Base-by-base conservation (phyloP, 2,329 filamentous ascomycete genomes). In the Talaromyces piceae region DNA sequence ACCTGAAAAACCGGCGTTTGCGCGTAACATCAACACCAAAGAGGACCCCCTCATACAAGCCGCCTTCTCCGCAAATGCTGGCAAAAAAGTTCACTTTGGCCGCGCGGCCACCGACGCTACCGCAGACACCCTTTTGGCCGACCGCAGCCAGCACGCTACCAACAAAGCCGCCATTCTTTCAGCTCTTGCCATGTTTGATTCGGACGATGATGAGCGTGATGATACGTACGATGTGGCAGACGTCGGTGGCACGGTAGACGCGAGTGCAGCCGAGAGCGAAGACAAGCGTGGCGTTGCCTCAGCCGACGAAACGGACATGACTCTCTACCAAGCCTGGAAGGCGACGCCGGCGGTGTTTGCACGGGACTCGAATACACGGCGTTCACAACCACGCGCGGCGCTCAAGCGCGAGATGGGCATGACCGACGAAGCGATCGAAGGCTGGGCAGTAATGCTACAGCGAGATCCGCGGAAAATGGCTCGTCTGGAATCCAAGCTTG, bases 141-240 rank as follows among this genome's bases (percentile, higher is more conserved):
- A 89, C 62, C 79, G 79, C 47, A 77, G 79, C 18, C 63, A 70
- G 45, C 71, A 72, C 57, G 82, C 84, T 3, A 81, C 85, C 1
- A 83, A 84, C 60, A 95, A 94, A 71, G 88, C 89, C 0, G 86
- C 89, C 9, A 95, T 96, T 59, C 73, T 95, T 22, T 88, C 91
- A 3, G 91, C 91, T 0, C 80, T 97, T 2, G 88, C 89, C 13
- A 80, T 86, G 0, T 96, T 97, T 59, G 91, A 97, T 70, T 86
- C 85, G 0, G 91, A 97, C 60, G 93, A 97, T 58, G 93, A 98
- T 66, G 93, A 98, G 71, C 82, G 90, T 30, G 93, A 98, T 67
- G 93, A 98, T 66, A 97, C 91, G 0, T 98, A 98, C 64, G 93
- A 98, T 61, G 82, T 85, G 1, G 88, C 83, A 46, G 93, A 97